These are phyloP conservation scores for Marasmius sp. DNA, from an alignment of 1,284 basidiomycete species.

Conservation along the genomic window DNA sequence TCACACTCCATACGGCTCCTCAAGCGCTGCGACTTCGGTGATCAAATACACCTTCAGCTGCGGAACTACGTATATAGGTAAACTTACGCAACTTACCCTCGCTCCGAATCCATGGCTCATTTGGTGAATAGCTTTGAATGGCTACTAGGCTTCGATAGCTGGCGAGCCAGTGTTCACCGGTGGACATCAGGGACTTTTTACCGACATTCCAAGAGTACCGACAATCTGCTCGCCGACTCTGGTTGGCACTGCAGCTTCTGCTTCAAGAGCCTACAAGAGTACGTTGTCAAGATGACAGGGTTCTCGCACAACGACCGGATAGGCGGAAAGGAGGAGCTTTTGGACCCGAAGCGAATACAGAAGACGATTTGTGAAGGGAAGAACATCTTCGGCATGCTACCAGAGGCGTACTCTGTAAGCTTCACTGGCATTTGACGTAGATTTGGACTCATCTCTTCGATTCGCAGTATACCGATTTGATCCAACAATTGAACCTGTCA, in stretches of 20 bases:
- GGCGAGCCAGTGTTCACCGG: slow-evolving; percentile 55
- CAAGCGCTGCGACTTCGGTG: slow-evolving; percentile 55
- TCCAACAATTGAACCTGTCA: slow-evolving; percentile 49
- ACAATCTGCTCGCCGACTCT: slow-evolving; percentile 58
- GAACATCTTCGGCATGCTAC: slow-evolving; percentile 68
- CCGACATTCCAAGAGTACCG: slow-evolving; percentile 54
- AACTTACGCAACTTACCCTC: background rate
- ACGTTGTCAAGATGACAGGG: slow-evolving; percentile 60
- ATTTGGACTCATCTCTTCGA: background rate
- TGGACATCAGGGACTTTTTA: slow-evolving; percentile 45
- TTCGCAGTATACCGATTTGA: slow-evolving; percentile 49
- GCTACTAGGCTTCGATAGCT: slow-evolving; percentile 51
- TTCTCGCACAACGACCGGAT: slow-evolving; percentile 70
- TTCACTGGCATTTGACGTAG: slow-evolving; percentile 1
- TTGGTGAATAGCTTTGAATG: slow-evolving; percentile 50
- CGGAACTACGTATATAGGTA: slow-evolving; percentile 65
- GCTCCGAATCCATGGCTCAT: background rate
- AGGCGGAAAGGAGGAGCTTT: slow-evolving; percentile 50
- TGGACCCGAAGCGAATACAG: slow-evolving; percentile 56
- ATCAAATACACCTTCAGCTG: slow-evolving; percentile 62
- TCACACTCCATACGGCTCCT: slow-evolving; percentile 56
- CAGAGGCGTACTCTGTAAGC: slow-evolving; percentile 58
- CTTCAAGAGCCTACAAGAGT: slow-evolving; percentile 62
- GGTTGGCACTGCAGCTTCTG: slow-evolving; percentile 68
- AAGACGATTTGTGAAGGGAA: slow-evolving; percentile 59